These are phyloP conservation scores for Aureobasidium sp. DNA, from an alignment of 2,329 filamentous ascomycete species.

Conservation along the genomic window DNA sequence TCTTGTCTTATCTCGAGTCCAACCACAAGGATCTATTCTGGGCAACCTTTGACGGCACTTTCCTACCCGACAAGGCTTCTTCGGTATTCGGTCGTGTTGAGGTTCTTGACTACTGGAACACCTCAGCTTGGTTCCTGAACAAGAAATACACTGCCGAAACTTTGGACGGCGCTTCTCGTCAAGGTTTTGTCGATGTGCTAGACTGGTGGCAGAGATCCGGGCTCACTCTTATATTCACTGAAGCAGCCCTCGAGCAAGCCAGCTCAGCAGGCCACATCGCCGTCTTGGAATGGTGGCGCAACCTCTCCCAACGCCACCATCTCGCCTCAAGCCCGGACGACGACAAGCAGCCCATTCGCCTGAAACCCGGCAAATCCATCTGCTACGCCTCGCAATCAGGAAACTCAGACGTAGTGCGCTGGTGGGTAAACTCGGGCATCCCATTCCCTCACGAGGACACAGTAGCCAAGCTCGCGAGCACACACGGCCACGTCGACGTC, in stretches of 20 bases:
- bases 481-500: conserved; percentile 76
- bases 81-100: conserved; percentile 77
- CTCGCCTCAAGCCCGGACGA: conserved; percentile 23
- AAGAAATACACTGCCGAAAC: conserved; percentile 83
- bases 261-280: conserved; percentile 76
- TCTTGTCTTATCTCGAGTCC: conserved; percentile 66
- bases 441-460: conserved; percentile 72
- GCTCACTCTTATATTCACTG: conserved; percentile 75
- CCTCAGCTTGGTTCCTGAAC: conserved; percentile 71
- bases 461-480: conserved; percentile 75
- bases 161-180: conserved; percentile 77
- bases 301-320: conserved; percentile 31
- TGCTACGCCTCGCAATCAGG: conserved; percentile 79
- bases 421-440: conserved; percentile 81
- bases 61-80: conserved; percentile 81
- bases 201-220: conserved; percentile 88
- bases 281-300: conserved; percentile 90
- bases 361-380: conserved; percentile 80
- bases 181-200: conserved; percentile 76
- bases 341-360: conserved; percentile 37
- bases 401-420: conserved; percentile 67
- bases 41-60: conserved; percentile 72
- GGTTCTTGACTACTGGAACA: conserved; percentile 86
- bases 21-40: conserved; percentile 70
- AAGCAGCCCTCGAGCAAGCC: conserved; percentile 79